These are phyloP conservation scores for Xylaria sp. DNA, from an alignment of 2,329 filamentous ascomycete genomes.

Conservation along the genomic window DNA sequence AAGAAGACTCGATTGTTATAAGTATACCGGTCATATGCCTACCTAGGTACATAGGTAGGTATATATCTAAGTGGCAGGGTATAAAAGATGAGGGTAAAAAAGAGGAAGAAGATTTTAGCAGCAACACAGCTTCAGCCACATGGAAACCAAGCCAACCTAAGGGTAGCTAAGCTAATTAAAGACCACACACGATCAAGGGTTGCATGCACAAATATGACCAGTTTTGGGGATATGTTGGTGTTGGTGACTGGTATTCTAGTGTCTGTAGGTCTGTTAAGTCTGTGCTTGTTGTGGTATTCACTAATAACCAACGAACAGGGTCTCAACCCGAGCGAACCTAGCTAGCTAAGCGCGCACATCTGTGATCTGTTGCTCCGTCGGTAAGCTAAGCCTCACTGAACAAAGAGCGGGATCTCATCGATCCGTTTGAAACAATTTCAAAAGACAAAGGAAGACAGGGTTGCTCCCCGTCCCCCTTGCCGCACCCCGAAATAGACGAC, in stretches of 20 bases:
- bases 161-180: constrained; percentile 20
- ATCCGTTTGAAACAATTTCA: constrained; percentile 19
- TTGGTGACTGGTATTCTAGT: too few relatives aligned
- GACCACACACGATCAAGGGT: constrained; percentile 7
- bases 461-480: constrained; percentile 12
- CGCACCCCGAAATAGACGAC: constrained; percentile 28
- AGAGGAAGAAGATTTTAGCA: constrained; percentile 1
- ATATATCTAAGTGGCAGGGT: neutral
- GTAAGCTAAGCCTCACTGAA: constrained; percentile 27
- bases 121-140: constrained; percentile 25
- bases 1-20: constrained; percentile 6
- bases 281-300: too few relatives aligned
- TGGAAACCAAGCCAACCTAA: neutral
- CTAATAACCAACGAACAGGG: too few relatives aligned
- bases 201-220: neutral
- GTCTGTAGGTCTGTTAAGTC: too few relatives aligned
- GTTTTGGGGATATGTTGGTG: neutral
- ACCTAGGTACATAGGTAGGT: neutral
- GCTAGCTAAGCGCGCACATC: too few relatives aligned
- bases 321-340: too few relatives aligned
- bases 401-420: constrained; percentile 29
- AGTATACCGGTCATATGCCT: neutral
- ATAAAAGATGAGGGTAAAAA: neutral
- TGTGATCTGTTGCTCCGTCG: too few relatives aligned
- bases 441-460: neutral